Percentiles rank a stretch among this genome's conserved stretches.
phyloP scores from a whole-genome alignment of 2,329 filamentous ascomycete species.

The Orbilia brochopaga region DNA sequence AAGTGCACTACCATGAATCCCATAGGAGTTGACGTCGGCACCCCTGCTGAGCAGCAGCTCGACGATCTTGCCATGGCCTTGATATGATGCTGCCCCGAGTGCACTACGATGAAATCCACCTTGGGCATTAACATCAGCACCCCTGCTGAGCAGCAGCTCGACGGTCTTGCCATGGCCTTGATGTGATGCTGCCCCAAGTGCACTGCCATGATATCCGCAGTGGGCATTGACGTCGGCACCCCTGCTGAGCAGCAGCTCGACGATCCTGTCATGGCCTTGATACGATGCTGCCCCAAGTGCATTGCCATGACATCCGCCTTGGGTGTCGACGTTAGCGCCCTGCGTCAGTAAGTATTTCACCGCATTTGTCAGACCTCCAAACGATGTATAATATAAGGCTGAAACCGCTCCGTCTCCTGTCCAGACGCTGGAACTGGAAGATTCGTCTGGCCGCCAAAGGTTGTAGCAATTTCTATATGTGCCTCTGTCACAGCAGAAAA shows the following conservation, averaged over 20 bases:
- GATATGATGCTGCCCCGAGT: conserved; percentile 19
- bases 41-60: neutral
- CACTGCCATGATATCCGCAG: conserved; percentile 32
- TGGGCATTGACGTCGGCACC: conserved; percentile 29
- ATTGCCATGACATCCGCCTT: neutral
- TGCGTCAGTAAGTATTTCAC: neutral
- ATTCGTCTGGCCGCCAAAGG: neutral
- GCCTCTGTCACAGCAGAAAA: conserved; percentile 1
- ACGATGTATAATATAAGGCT: conserved; percentile 19
- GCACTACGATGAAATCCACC: conserved; percentile 33
- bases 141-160: conserved; percentile 41
- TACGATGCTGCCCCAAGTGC: neutral
- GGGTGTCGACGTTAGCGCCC: neutral
- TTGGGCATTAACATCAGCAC: conserved; percentile 44
- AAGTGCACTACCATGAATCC: neutral
- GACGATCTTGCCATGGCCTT: neutral
- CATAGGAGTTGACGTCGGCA: neutral
- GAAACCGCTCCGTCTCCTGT: neutral
- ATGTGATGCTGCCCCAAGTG: conserved; percentile 38
- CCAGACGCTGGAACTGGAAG: neutral
- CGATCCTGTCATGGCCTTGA: neutral
- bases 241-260: neutral
- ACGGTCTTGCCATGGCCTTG: conserved; percentile 46
- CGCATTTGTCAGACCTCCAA: conserved; percentile 23
- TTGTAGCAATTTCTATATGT: conserved; percentile 17